Evolutionary conservation across 2,329 filamentous ascomycete genomes (phyloP).

Genomic region (Colletotrichum lini): DNA sequence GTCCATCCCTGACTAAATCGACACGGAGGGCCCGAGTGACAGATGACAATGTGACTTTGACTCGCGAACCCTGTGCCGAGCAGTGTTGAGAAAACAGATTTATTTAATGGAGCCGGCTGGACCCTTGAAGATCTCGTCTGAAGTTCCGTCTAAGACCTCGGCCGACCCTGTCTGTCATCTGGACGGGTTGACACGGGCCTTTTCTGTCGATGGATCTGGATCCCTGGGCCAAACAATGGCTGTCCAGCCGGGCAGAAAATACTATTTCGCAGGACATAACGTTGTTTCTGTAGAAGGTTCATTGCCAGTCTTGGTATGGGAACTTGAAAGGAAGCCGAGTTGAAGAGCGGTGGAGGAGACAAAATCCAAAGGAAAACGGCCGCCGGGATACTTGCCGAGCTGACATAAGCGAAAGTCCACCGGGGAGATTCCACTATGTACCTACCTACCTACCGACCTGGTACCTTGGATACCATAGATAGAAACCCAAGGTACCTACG

Average conservation of each 20-base stretch:
- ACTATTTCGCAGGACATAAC: not conserved
- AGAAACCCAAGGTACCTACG: too few relatives aligned
- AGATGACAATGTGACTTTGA: not conserved
- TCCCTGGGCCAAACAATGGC: not conserved
- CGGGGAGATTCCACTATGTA: not conserved
- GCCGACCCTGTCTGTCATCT: not conserved
- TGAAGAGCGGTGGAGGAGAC: not conserved
- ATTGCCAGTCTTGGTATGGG: too few relatives aligned
- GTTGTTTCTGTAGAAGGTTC: too few relatives aligned
- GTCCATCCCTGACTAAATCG: conserved; percentile 4
- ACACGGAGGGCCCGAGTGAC: not conserved
- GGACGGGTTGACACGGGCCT: not conserved
- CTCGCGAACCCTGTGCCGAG: too few relatives aligned
- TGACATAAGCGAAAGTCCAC: conserved; percentile 15
- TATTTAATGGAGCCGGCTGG: not conserved
- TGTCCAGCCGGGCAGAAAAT: not conserved
- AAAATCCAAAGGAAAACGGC: not conserved
- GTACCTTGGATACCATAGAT: too few relatives aligned
- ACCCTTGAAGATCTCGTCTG: not conserved
- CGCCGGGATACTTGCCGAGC: conserved; percentile 3
- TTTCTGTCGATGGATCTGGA: not conserved
- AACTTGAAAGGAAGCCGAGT: not conserved
- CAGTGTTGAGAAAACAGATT: not conserved
- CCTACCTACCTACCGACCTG: not conserved
- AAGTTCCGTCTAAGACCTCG: not conserved